Conservation (phyloP, 139 green algal species). For the Zygnema cylindricum region DNA sequence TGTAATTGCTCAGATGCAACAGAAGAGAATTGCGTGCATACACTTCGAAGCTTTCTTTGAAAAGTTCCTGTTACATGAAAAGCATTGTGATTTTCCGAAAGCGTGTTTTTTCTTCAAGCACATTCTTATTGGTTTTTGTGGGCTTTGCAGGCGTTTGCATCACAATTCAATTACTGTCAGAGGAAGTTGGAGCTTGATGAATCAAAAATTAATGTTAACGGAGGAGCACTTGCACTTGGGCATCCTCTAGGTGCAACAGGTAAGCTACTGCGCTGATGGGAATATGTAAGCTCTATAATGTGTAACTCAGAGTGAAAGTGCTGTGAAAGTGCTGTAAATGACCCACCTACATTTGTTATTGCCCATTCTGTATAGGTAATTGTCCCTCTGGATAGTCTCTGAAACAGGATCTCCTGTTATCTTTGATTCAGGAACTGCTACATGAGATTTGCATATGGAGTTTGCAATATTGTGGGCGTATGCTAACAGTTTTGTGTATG, state of each 20-base stretch:
- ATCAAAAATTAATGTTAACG: conserved; percentile 94
- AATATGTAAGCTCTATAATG: conserved; percentile 3
- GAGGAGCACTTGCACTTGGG: conserved; percentile 94
- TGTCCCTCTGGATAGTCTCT: background rate
- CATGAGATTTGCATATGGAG: conserved; percentile 6
- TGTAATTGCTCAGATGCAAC: no score
- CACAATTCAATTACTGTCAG: conserved; percentile 87
- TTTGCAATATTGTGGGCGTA: conserved; percentile 17
- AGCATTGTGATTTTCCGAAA: no score
- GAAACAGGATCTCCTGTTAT: no score
- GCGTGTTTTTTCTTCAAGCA: no score
- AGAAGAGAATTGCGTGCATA: no score
- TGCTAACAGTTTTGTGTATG: no score
- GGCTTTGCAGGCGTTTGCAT: conserved; percentile 54
- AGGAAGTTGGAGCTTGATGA: conserved; percentile 87
- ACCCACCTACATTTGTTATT: background rate
- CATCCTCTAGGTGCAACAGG: conserved; percentile 86
- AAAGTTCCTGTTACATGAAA: no score
- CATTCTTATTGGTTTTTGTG: no score
- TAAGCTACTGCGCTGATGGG: conserved; percentile 38
- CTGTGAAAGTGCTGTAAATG: no score
- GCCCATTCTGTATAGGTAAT: background rate
- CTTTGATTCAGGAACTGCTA: conserved; percentile 9
- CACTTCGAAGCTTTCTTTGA: no score
- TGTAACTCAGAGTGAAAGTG: no score